Base-by-base conservation (phyloP, 495 filamentous ascomycete species). In the Aspergillus cristatus region DNA sequence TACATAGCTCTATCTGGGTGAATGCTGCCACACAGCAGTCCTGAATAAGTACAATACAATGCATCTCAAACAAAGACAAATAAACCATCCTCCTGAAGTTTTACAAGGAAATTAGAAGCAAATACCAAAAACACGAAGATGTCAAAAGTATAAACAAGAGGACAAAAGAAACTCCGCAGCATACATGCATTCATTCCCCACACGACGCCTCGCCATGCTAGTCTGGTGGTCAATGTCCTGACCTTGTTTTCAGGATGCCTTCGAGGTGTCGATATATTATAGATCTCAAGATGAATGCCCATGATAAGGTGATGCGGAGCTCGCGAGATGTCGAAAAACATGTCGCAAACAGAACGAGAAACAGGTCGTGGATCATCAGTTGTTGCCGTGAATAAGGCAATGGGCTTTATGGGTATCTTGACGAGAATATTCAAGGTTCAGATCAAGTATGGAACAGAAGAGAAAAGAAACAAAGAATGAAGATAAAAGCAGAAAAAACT, bases 141-240 rank as follows among this genome's bases (percentile, higher is more conserved):
- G n/a, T n/a, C n/a, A n/a, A 35, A 22, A 35, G 7, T 13, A 16
- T 28, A 37, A 46, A 40, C 14, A 26, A 13, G 30, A 40, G n/a
- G 32, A 42, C 18, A 36, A 35, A 31, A 15, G 8, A 35, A 50
- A 49, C 46, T 51, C 48, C 48, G 24, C 35, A 41, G 38, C 28
- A 56, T 57, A 47, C 53, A 48, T 40, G n/a, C n/a, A n/a, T n/a
- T n/a, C 32, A 24, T 4, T 24, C 31, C 20, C 33, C 45, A 44
- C 47, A 48, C 47, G 54, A 59, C 55, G 55, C 58, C 61, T 50
- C 58, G 51, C 53, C 52, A 66, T 66, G 60, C 60, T 51, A 45
- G 42, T 50, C 40, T 50, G 42, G 46, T 32, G 32, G 43, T 48
- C 29, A 41, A 14, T 30, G 11, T 26, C n/a, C n/a, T n/a, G n/a